phyloP scores from a whole-genome alignment of 2,329 filamentous ascomycete species.

The Didymella sp. region DNA sequence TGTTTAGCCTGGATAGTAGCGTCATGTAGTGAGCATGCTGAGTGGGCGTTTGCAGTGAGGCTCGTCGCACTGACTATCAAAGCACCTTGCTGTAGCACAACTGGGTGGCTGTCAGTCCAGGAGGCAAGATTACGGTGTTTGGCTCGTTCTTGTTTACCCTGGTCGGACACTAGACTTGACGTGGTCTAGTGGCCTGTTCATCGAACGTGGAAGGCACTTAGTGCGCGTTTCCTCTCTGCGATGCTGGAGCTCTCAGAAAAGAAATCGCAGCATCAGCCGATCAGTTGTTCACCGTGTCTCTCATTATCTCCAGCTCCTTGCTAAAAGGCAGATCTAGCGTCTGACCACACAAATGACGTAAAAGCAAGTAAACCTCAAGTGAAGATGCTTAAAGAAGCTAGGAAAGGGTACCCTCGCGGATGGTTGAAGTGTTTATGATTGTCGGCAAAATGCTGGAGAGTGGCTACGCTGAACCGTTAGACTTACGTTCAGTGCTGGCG shows the following conservation, averaged over 20 bases:
- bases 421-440: not conserved
- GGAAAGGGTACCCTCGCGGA: not conserved
- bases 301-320: not conserved
- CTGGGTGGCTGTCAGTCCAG: not conserved
- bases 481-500: not conserved
- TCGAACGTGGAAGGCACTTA: not conserved
- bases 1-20: not conserved
- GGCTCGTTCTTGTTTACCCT: not conserved
- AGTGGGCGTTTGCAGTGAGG: not conserved
- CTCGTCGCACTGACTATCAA: not conserved
- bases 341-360: not conserved
- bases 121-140: not conserved
- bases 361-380: not conserved
- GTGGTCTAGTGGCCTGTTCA: not conserved
- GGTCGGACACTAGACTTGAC: not conserved
- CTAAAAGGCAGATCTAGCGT: not conserved
- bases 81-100: not conserved
- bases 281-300: not conserved
- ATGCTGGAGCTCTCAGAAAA: not conserved
- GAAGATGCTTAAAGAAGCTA: not conserved
- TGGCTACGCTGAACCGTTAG: not conserved
- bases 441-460: not conserved
- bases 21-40: conserved; percentile 1
- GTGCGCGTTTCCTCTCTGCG: not conserved
- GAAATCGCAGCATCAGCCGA: not conserved